A percentile compares a stretch with the other conserved stretches of the same genome.
These are phyloP conservation scores for Fusarium nygamai DNA, from an alignment of 2,329 filamentous ascomycete genomes.

Conservation along the genomic window DNA sequence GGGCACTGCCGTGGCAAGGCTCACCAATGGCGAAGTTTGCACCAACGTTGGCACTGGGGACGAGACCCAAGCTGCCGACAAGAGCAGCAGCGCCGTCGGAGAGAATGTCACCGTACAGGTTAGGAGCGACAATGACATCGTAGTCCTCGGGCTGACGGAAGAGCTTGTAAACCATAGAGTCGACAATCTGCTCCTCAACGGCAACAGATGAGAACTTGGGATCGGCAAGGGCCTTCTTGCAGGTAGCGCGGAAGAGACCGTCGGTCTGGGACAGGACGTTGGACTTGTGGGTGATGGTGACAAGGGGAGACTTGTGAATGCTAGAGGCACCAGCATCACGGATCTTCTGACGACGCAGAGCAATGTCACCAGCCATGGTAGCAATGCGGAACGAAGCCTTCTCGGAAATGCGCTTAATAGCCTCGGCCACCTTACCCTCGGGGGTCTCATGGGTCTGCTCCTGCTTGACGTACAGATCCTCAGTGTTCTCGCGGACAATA, in stretches of 20 bases:
- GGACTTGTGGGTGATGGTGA: slow-evolving; percentile 98
- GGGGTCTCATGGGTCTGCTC: slow-evolving; percentile 83
- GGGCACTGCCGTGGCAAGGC: slow-evolving; percentile 95
- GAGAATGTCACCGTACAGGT: slow-evolving; percentile 96
- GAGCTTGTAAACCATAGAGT: slow-evolving; percentile 99
- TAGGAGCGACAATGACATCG: slow-evolving; percentile 97
- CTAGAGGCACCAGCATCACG: slow-evolving; percentile 66
- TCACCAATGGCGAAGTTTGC: slow-evolving; percentile 96
- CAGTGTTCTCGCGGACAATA: slow-evolving; percentile 98
- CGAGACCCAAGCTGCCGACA: slow-evolving; percentile 89
- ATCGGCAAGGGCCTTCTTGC: slow-evolving; percentile 76
- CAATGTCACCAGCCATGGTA: slow-evolving; percentile 94
- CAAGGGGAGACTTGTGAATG: slow-evolving; percentile 76
- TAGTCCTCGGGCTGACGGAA: slow-evolving; percentile 95
- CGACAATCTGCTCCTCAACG: slow-evolving; percentile 97
- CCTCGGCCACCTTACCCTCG: slow-evolving; percentile 89
- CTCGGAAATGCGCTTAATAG: slow-evolving; percentile 96
- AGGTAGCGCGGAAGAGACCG: slow-evolving; percentile 88
- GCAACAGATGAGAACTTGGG: slow-evolving; percentile 70
- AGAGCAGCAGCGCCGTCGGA: slow-evolving; percentile 95
- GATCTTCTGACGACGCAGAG: slow-evolving; percentile 84
- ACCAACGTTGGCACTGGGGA: slow-evolving; percentile 94
- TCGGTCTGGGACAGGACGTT: slow-evolving; percentile 98
- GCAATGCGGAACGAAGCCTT: slow-evolving; percentile 87
- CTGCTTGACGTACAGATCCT: slow-evolving; percentile 98